phyloP scores from a whole-genome alignment of 1,284 basidiomycete genomes.

The Sanghuangporus weigelae region DNA sequence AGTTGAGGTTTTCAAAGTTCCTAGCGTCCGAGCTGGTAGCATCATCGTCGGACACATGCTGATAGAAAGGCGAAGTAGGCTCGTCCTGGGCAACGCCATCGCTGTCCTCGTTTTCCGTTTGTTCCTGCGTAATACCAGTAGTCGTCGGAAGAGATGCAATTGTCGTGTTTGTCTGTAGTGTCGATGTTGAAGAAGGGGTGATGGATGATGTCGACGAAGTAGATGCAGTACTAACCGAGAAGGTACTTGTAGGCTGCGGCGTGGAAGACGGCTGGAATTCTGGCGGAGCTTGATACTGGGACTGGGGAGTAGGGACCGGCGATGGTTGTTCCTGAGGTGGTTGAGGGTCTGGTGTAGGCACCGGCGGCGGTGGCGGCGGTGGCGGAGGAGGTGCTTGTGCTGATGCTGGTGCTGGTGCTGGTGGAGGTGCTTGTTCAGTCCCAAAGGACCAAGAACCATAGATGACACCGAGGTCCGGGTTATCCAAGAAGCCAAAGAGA shows the following conservation, averaged over 20 bases:
- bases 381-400: constrained; percentile 9
- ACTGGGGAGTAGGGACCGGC: background rate
- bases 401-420: constrained; percentile 1
- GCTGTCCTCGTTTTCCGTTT: background rate
- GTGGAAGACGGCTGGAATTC: background rate
- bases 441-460: constrained; percentile 36
- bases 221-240: background rate
- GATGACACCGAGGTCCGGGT: constrained; percentile 30
- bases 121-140: background rate
- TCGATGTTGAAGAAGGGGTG: background rate
- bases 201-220: background rate
- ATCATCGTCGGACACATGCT: background rate
- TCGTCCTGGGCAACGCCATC: background rate
- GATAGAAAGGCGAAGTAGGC: background rate
- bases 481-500: constrained; percentile 42
- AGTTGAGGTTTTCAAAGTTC: background rate
- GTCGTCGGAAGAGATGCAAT: background rate
- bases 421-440: constrained; percentile 8
- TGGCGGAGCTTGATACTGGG: background rate
- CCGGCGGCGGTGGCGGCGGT: background rate
- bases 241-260: background rate
- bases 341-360: background rate
- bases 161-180: background rate
- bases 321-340: background rate
- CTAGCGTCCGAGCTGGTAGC: background rate